Conservation (phyloP, 805 yeast genomes). For the Candida multigemmis region DNA sequence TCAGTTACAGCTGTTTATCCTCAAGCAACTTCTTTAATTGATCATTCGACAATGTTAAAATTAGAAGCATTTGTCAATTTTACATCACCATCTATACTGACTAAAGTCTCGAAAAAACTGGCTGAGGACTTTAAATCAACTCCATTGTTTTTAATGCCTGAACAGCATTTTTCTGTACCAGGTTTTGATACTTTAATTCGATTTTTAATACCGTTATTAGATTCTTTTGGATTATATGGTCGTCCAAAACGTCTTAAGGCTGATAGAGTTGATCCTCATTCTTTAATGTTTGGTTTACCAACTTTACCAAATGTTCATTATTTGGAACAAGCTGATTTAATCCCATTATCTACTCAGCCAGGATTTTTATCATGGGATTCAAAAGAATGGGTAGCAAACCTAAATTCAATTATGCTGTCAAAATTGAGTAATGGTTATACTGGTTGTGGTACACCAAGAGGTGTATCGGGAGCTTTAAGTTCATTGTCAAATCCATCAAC, state of each 20-base stretch:
- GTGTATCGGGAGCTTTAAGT: conserved; percentile 49
- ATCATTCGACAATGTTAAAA: conserved; percentile 81
- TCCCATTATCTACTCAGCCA: conserved; percentile 9
- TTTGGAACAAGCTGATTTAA: conserved; percentile 23
- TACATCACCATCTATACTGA: conserved; percentile 26
- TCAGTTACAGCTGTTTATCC: conserved; percentile 91
- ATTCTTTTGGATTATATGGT: conserved; percentile 37
- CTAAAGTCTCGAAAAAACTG: conserved; percentile 22
- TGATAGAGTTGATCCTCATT: conserved; percentile 29
- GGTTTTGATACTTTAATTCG: conserved; percentile 41
- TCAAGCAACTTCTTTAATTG: conserved; percentile 69
- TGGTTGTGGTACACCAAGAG: conserved; percentile 69
- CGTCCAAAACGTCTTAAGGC: conserved; percentile 35
- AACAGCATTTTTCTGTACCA: conserved; percentile 36
- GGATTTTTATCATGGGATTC: conserved; percentile 28
- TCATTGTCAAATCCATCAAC: conserved; percentile 36
- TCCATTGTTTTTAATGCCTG: conserved; percentile 36
- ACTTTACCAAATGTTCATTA: conserved; percentile 37
- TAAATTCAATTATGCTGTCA: conserved; percentile 19
- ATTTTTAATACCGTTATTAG: conserved; percentile 30
- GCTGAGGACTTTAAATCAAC: conserved; percentile 29
- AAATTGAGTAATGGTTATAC: conserved; percentile 45
- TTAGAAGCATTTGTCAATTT: conserved; percentile 74
- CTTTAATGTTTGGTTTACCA: conserved; percentile 35
- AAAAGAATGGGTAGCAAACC: conserved; percentile 21